Conservation (phyloP, 306 rosid species). For the Cucurbita argyrosperma region DNA sequence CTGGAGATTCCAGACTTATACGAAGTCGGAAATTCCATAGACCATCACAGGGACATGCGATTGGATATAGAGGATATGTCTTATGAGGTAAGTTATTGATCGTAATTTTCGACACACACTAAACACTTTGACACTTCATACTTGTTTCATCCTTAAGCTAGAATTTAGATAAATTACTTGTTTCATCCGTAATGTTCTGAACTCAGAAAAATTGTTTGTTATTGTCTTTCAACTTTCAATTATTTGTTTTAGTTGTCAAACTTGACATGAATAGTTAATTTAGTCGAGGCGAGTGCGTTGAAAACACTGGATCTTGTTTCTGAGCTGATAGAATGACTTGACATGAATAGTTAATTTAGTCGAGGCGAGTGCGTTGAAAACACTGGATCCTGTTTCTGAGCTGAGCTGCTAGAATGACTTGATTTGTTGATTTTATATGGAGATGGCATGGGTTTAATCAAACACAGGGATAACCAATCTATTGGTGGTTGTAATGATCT, state of each 20-base stretch:
- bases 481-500: neutral
- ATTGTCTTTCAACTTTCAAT: neutral
- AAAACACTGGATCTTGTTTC: neutral
- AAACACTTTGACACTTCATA: neutral
- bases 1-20: constrained; percentile 42
- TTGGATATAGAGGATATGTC: constrained; percentile 98
- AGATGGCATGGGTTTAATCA: neutral
- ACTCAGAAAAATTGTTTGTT: neutral
- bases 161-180: neutral
- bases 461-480: neutral
- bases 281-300: neutral
- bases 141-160: neutral
- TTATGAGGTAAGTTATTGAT: constrained; percentile 52
- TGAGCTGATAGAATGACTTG: neutral
- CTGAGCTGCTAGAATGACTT: neutral
- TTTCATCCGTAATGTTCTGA: neutral
- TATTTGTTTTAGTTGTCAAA: neutral
- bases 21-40: constrained; percentile 44
- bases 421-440: neutral
- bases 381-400: neutral
- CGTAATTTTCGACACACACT: neutral
- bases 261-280: neutral
- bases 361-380: neutral
- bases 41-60: constrained; percentile 89
- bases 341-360: neutral